A percentile compares a stretch with the other conserved stretches of the same genome.
Evolutionary conservation across 495 filamentous ascomycete species (phyloP).

Genomic region (Hyaloscypha bicolor): DNA sequence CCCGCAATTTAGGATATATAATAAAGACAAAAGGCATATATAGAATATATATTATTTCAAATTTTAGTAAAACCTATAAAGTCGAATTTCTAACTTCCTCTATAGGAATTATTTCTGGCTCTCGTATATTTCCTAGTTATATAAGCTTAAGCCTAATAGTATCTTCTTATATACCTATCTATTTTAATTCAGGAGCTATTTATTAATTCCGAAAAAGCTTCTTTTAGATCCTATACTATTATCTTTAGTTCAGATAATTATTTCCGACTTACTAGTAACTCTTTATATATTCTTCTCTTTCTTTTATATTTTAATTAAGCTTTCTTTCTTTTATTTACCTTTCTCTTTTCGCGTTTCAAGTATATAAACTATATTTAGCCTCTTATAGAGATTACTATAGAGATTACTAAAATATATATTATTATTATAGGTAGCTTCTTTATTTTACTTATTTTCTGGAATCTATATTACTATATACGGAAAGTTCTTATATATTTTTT

Average conservation of each 20-base stretch:
- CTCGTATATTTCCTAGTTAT: neutral
- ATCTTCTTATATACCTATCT: neutral
- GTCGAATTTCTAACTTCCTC: neutral
- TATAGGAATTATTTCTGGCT: no score
- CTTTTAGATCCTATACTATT: conserved; percentile 2
- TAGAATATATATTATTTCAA: neutral
- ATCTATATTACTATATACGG: conserved; percentile 7
- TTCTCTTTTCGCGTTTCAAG: neutral
- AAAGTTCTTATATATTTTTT: conserved; percentile 6
- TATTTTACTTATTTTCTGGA: conserved; percentile 8
- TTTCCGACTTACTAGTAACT: conserved; percentile 8
- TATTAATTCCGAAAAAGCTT: neutral
- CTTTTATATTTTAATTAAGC: conserved; percentile 9
- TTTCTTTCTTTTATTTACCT: conserved; percentile 9
- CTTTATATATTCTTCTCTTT: conserved; percentile 15
- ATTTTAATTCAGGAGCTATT: conserved; percentile 1
- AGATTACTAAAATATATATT: neutral
- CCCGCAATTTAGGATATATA: no score
- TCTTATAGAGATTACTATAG: conserved; percentile 11
- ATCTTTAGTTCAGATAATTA: conserved; percentile 2
- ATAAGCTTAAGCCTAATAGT: neutral
- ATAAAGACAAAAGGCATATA: no score
- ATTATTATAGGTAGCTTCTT: conserved; percentile 8
- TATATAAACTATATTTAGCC: conserved; percentile 1
- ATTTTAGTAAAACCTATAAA: neutral